Percentiles rank a stretch among this genome's conserved stretches.
Evolutionary conservation across 768 basidiomycete genomes (phyloP).

Genomic region (Boletellus ananiceps): DNA sequence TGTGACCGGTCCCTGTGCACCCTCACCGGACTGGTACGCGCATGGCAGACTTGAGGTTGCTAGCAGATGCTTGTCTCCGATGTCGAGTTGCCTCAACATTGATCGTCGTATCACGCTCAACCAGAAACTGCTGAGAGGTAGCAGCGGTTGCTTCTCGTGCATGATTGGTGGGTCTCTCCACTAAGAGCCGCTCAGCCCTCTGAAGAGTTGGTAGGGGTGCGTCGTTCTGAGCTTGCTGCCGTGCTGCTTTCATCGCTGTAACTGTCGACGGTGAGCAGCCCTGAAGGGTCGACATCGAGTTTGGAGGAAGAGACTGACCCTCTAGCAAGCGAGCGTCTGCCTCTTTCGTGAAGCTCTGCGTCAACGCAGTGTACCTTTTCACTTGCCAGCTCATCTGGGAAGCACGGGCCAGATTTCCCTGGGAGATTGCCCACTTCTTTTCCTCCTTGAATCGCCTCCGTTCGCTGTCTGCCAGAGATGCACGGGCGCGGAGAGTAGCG

Average conservation of each 20-base stretch:
- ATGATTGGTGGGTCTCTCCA: constrained; percentile 29
- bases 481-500: constrained; percentile 69
- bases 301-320: constrained; percentile 37
- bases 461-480: constrained; percentile 79
- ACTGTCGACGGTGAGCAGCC: constrained; percentile 19
- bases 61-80: constrained; percentile 28
- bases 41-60: constrained; percentile 35
- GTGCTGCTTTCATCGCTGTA: constrained; percentile 23
- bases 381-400: constrained; percentile 82
- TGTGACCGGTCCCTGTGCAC: background rate
- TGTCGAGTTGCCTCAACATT: constrained; percentile 27
- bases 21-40: constrained; percentile 33
- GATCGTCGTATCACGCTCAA: constrained; percentile 29
- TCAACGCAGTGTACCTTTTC: constrained; percentile 71
- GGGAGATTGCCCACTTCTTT: constrained; percentile 79
- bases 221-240: constrained; percentile 12
- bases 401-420: constrained; percentile 71
- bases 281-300: background rate
- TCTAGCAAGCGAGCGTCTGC: constrained; percentile 66
- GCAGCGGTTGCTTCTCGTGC: constrained; percentile 13
- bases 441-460: constrained; percentile 81
- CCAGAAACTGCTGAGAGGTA: constrained; percentile 23
- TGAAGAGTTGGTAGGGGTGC: constrained; percentile 18
- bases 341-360: constrained; percentile 76
- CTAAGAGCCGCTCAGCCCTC: constrained; percentile 18